These are phyloP conservation scores for Schizosaccharomyces japonicus DNA, from an alignment of 805 yeast species.

Conservation along the genomic window DNA sequence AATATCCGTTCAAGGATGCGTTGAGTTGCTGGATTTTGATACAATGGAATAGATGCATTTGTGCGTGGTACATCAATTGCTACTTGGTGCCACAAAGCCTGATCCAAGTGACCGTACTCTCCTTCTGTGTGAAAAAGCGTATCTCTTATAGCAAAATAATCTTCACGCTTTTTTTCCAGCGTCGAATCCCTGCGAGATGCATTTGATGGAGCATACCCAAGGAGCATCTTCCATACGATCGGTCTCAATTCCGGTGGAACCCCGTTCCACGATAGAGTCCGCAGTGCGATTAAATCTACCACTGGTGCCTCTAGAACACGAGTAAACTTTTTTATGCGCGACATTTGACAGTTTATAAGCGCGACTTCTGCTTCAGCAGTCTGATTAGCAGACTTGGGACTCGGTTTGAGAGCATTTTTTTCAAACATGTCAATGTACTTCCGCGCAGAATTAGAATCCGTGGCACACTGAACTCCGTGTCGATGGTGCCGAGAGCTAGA, in stretches of 20 bases:
- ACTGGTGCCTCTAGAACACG: conserved; percentile 28
- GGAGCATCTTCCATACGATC: conserved; percentile 63
- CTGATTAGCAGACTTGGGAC: not conserved
- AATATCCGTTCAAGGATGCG: conserved; percentile 55
- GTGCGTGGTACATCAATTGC: conserved; percentile 87
- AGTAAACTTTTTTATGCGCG: conserved; percentile 45
- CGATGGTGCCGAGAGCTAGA: not conserved
- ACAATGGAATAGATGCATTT: conserved; percentile 58
- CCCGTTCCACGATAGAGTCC: conserved; percentile 82
- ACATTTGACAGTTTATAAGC: conserved; percentile 22
- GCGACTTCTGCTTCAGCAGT: not conserved
- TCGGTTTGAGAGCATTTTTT: not conserved
- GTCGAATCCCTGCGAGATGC: conserved; percentile 48
- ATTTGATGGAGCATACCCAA: conserved; percentile 80
- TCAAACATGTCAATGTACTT: not conserved
- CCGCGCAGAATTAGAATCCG: not conserved
- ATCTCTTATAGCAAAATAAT: conserved; percentile 48
- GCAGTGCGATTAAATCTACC: conserved; percentile 44
- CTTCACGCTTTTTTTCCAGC: conserved; percentile 57
- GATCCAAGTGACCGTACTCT: conserved; percentile 32
- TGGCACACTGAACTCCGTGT: too few species aligned
- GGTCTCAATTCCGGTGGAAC: conserved; percentile 65
- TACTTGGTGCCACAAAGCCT: conserved; percentile 81
- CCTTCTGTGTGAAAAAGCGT: conserved; percentile 19
- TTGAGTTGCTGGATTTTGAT: conserved; percentile 47